Evolutionary conservation across 306 rosid genomes (phyloP), one percentile per base, ranked within the genome.

Genomic region (Inga leiocalycina): DNA sequence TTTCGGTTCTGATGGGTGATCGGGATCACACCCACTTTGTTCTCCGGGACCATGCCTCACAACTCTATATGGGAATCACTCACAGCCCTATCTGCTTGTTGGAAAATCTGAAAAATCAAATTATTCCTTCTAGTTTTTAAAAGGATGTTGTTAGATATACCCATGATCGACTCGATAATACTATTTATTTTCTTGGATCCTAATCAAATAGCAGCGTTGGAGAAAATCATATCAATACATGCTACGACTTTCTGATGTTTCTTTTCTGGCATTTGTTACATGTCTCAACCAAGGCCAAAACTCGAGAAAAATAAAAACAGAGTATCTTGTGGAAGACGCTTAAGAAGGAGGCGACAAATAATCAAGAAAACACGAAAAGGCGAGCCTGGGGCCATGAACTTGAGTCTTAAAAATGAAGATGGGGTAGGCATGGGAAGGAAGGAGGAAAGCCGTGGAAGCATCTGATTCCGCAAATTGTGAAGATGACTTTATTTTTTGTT

Each of bases 381-480:
- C 70, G 13, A 64, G 41, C 70, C 19, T 13, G 70, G 70, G 70
- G 70, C 32, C 39, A 14, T 13, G 19, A 64, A 32, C 41, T 62
- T 2, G 3, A 24, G 39, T 71, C 22, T 24, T 72, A 6, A 71
- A 62, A 62, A 71, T 77, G 37, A 74, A 75, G 78, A 64, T 73
- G 81, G 83, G 75, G 71, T 34, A 61, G 66, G 69, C 73, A 82
- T 6, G 49, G 34, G 78, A 79, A 80, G 86, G 66, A 79, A 67
- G 80, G 51, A 83, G 79, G 71, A 79, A 82, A 84, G 85, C 83
- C 73, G 82, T 78, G 66, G 82, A 82, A 86, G 98, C 87, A 91
- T 93, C 97, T 35, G 94, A 91, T 93, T 85, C 97, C 84, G 64
- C 54, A 56, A 64, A 81, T 48, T 82, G 78, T 77, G 86, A 80